phyloP scores from a whole-genome alignment of 345 rosid genomes.

The Theobroma cacao region DNA sequence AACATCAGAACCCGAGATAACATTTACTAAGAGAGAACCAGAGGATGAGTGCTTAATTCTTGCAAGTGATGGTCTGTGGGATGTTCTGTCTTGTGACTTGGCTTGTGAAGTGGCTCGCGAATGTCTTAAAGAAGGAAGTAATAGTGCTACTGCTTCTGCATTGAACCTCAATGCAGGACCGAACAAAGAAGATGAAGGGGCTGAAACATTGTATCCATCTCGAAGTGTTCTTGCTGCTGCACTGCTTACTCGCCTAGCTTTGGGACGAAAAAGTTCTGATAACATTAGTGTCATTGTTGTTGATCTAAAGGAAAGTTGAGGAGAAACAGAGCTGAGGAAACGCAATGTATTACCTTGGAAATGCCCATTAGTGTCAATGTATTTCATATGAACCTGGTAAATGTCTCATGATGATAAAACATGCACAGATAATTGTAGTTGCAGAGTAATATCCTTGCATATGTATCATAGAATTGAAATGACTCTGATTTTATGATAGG shows the following conservation, averaged over 20 bases:
- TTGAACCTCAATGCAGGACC: slow-evolving; percentile 19
- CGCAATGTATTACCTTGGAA: too few relatives aligned
- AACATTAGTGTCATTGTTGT: slow-evolving; percentile 79
- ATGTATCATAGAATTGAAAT: not conserved
- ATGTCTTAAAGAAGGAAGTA: slow-evolving; percentile 44
- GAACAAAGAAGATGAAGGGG: slow-evolving; percentile 24
- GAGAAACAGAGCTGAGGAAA: not conserved
- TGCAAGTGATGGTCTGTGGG: slow-evolving; percentile 87
- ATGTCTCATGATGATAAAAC: not conserved
- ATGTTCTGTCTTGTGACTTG: slow-evolving; percentile 59
- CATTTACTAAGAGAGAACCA: slow-evolving; percentile 42
- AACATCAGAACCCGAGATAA: slow-evolving; percentile 61
- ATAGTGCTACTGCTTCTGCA: not conserved
- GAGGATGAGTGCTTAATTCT: slow-evolving; percentile 69
- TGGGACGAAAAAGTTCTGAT: slow-evolving; percentile 64
- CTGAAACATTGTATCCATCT: slow-evolving; percentile 36
- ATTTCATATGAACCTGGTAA: slow-evolving; percentile 13
- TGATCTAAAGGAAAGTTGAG: slow-evolving; percentile 47
- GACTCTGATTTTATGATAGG: slow-evolving; percentile 5
- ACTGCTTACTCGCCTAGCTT: slow-evolving; percentile 67
- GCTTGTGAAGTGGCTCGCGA: slow-evolving; percentile 58
- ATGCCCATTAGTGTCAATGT: too few relatives aligned
- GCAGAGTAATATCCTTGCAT: not conserved
- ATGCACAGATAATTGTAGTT: slow-evolving; percentile 3
- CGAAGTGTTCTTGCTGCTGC: slow-evolving; percentile 61